Conservation (phyloP, 345 rosid genomes). For the Arabidopsis suecica region DNA sequence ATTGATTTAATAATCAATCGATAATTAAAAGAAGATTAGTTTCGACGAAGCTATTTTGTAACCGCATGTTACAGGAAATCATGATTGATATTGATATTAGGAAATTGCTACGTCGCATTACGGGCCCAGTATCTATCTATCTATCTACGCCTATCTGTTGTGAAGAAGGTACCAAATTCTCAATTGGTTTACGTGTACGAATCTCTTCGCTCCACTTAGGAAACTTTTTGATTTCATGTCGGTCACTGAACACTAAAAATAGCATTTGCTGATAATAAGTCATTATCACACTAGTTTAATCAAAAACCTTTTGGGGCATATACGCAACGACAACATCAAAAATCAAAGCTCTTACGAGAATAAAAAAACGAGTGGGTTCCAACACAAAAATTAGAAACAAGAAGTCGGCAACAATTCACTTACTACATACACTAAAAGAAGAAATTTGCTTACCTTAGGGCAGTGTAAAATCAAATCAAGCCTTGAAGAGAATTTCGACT, state of each 20-base stretch:
- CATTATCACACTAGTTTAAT: slow-evolving; percentile 21
- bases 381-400: slow-evolving; percentile 27
- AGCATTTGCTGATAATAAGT: slow-evolving; percentile 25
- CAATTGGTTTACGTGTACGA: slow-evolving; percentile 26
- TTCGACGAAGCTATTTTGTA: slow-evolving; percentile 1
- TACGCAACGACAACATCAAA: not conserved
- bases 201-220: slow-evolving; percentile 25
- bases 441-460: not conserved
- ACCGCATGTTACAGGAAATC: not conserved
- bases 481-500: slow-evolving; percentile 65
- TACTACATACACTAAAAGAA: slow-evolving; percentile 25
- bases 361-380: slow-evolving; percentile 1
- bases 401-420: not conserved
- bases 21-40: slow-evolving; percentile 7
- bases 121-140: slow-evolving; percentile 18
- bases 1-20: not conserved
- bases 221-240: slow-evolving; percentile 22
- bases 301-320: not conserved
- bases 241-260: slow-evolving; percentile 20
- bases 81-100: not conserved
- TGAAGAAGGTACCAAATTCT: not conserved
- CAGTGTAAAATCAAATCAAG: slow-evolving; percentile 30
- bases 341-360: slow-evolving; percentile 5
- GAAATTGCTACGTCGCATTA: slow-evolving; percentile 16
- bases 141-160: slow-evolving; percentile 11